Percentiles rank a stretch among this genome's conserved stretches.
Conservation (phyloP, 176 grass and related monocot species). For the Hordeum vulgare region MorexV3_pseudomolecules_assembly NC_058520.1:576299702-576300201, state of each 20-base stretch:
- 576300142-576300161: neutral
- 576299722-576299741: too few species aligned
- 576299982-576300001: slow-evolving; percentile 51
- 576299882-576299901: slow-evolving; percentile 96
- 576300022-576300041: slow-evolving; percentile 89
- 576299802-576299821: slow-evolving; percentile 90
- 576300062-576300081: slow-evolving; percentile 98
- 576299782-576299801: slow-evolving; percentile 85
- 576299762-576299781: slow-evolving; percentile 80
- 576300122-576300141: neutral
- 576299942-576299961: slow-evolving; percentile 60
- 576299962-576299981: slow-evolving; percentile 21
- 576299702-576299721: too few species aligned
- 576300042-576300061: slow-evolving; percentile 70
- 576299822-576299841: slow-evolving; percentile 93
- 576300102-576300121: too few species aligned
- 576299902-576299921: slow-evolving; percentile 82
- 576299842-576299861: slow-evolving; percentile 77
- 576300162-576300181: neutral
- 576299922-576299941: slow-evolving; percentile 69
- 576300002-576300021: slow-evolving; percentile 76
- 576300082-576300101: too few species aligned
- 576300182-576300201: too few species aligned
- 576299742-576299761: slow-evolving; percentile 82
- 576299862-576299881: slow-evolving; percentile 90